A percentile compares a stretch with the other conserved stretches of the same genome.
phyloP scores from a whole-genome alignment of 768 basidiomycete species.

The Nidula microcarpa region DNA sequence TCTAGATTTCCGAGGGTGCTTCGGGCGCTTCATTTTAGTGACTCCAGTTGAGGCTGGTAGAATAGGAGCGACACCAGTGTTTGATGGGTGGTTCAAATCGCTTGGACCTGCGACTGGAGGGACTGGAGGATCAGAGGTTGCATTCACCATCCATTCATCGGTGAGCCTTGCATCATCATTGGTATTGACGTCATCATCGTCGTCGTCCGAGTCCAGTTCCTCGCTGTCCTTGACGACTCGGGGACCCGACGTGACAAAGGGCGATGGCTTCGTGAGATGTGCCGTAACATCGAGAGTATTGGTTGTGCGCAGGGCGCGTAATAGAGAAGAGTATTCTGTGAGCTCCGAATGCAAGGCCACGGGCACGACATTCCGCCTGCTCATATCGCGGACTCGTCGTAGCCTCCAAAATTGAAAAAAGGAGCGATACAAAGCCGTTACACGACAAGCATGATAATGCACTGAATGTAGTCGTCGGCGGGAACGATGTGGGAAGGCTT shows the following conservation, averaged over 20 bases:
- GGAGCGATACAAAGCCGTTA: not conserved
- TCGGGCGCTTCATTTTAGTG: not conserved
- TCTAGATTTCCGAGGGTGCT: slow-evolving; percentile 16
- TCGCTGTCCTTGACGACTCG: not conserved
- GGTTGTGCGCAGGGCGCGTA: slow-evolving; percentile 60
- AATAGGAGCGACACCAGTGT: not conserved
- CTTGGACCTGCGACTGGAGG: slow-evolving; percentile 10
- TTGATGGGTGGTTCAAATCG: slow-evolving; percentile 8
- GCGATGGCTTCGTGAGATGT: slow-evolving; percentile 37
- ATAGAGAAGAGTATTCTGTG: slow-evolving; percentile 61
- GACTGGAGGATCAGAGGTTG: not conserved
- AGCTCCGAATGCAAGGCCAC: slow-evolving; percentile 59
- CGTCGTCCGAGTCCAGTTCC: slow-evolving; percentile 16
- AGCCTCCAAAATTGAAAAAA: not conserved
- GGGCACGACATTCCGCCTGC: slow-evolving; percentile 45
- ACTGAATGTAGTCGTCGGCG: too few relatives aligned
- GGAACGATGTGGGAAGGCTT: slow-evolving; percentile 22
- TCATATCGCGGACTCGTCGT: slow-evolving; percentile 12
- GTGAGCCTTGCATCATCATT: slow-evolving; percentile 1
- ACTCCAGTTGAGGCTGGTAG: not conserved
- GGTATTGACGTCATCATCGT: slow-evolving; percentile 14
- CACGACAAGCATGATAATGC: too few relatives aligned
- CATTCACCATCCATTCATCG: not conserved
- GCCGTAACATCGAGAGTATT: slow-evolving; percentile 55
- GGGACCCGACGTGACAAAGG: slow-evolving; percentile 7